Conservation (phyloP, 2,329 filamentous ascomycete species). For the Epichloe elymi region DNA sequence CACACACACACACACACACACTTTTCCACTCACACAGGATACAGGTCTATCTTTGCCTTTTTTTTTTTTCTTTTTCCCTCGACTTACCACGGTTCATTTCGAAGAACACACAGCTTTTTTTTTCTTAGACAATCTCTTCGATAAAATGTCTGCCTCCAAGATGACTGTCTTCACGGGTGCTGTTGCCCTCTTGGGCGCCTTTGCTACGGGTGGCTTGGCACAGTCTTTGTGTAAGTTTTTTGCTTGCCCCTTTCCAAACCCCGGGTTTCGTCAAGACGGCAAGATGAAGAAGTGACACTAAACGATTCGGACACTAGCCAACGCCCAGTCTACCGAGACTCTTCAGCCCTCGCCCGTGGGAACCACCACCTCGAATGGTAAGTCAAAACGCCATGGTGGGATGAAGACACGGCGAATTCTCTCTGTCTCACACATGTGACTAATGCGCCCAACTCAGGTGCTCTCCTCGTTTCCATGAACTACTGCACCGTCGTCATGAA, state of each 20-base stretch:
- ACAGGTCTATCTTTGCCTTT: too few relatives aligned
- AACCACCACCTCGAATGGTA: constrained; percentile 20
- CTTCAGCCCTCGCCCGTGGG: constrained; percentile 19
- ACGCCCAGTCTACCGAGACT: constrained; percentile 15
- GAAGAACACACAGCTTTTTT: too few relatives aligned
- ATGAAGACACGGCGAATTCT: background rate
- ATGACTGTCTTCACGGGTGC: constrained; percentile 13
- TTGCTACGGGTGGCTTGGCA: constrained; percentile 10
- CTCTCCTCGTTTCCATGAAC: constrained; percentile 22
- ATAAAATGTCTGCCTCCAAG: constrained; percentile 17
- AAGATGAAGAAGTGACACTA: background rate
- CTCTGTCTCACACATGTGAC: too few relatives aligned
- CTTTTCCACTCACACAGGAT: background rate
- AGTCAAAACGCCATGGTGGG: background rate
- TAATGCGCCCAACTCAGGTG: constrained; percentile 11
- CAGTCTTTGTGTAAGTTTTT: constrained; percentile 11
- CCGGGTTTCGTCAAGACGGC: background rate
- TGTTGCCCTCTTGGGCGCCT: constrained; percentile 12
- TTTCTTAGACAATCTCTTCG: too few relatives aligned
- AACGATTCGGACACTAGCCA: constrained; percentile 11
- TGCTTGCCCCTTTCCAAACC: background rate
- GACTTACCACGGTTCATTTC: background rate
- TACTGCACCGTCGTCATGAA: constrained; percentile 22
- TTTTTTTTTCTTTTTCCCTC: too few relatives aligned
- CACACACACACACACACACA: background rate